phyloP scores from a whole-genome alignment of 495 filamentous ascomycete species.

The Thermothielavioides terrestris region DNA sequence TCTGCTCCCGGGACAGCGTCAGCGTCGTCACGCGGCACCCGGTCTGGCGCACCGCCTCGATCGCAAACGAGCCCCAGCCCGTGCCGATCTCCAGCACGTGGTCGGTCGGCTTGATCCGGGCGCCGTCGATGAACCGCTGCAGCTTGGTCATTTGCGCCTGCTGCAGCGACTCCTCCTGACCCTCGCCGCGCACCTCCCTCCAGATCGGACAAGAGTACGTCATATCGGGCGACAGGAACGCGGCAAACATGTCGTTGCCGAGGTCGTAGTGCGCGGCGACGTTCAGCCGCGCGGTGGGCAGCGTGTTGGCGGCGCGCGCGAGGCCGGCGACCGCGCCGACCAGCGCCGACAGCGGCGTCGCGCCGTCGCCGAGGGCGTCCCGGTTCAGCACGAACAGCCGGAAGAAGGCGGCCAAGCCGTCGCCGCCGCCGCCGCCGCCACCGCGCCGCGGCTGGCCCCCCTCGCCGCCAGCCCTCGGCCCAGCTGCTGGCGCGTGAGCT shows the following conservation, averaged over 20 bases:
- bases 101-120: conserved; percentile 51
- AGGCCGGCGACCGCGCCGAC: conserved; percentile 43
- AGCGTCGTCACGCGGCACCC: conserved; percentile 56
- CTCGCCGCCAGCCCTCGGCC: too few relatives aligned
- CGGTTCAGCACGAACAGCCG: conserved; percentile 61
- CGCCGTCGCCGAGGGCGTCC: conserved; percentile 46
- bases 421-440: too few relatives aligned
- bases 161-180: conserved; percentile 46
- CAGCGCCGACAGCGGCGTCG: conserved; percentile 42
- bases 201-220: conserved; percentile 70
- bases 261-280: conserved; percentile 67
- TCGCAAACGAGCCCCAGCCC: conserved; percentile 61
- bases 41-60: conserved; percentile 49
- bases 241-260: conserved; percentile 63
- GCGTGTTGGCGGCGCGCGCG: conserved; percentile 52
- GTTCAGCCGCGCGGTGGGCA: conserved; percentile 56
- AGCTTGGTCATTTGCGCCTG: conserved; percentile 60
- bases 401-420: conserved; percentile 56
- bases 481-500: too few relatives aligned
- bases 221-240: conserved; percentile 65
- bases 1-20: conserved; percentile 55
- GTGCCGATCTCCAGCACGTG: conserved; percentile 63
- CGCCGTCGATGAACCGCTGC: conserved; percentile 49
- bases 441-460: too few relatives aligned
- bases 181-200: conserved; percentile 23